These are phyloP conservation scores for Populus nigra DNA, from an alignment of 345 rosid species.

Conservation along the genomic window DNA sequence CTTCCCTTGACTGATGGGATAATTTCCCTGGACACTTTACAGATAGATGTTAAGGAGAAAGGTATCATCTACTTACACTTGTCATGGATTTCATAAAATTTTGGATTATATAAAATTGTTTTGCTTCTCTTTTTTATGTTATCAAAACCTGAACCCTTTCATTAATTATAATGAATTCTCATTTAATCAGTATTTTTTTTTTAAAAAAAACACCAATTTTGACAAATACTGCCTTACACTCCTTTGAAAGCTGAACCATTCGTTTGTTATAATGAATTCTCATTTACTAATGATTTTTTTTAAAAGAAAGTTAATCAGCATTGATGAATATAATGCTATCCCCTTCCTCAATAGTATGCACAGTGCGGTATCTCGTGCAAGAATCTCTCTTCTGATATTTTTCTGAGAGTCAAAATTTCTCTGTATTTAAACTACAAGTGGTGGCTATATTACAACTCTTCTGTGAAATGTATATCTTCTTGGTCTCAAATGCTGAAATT, in stretches of 20 bases:
- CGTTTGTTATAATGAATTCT: neutral
- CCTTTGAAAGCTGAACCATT: neutral
- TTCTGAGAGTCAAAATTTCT: neutral
- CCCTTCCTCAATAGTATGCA: neutral
- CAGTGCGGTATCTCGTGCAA: neutral
- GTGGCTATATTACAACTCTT: neutral
- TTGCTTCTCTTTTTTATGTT: neutral
- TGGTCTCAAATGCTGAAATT: neutral
- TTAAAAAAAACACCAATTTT: too few relatives aligned
- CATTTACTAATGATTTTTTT: too few relatives aligned
- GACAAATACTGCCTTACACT: neutral
- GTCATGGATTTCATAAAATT: neutral
- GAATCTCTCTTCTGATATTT: neutral
- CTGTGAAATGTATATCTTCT: neutral
- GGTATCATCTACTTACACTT: constrained; percentile 38
- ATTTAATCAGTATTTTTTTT: neutral
- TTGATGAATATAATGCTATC: neutral
- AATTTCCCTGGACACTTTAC: constrained; percentile 80
- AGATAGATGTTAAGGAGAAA: constrained; percentile 88
- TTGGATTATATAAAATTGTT: neutral
- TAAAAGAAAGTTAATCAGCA: neutral
- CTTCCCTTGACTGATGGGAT: constrained; percentile 99
- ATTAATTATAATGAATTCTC: neutral
- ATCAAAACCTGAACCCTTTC: neutral
- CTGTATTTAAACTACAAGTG: neutral